Evolutionary conservation across 495 filamentous ascomycete species (phyloP), one percentile per base, ranked within the genome.

Genomic region (Geoglossum glabrum): DNA sequence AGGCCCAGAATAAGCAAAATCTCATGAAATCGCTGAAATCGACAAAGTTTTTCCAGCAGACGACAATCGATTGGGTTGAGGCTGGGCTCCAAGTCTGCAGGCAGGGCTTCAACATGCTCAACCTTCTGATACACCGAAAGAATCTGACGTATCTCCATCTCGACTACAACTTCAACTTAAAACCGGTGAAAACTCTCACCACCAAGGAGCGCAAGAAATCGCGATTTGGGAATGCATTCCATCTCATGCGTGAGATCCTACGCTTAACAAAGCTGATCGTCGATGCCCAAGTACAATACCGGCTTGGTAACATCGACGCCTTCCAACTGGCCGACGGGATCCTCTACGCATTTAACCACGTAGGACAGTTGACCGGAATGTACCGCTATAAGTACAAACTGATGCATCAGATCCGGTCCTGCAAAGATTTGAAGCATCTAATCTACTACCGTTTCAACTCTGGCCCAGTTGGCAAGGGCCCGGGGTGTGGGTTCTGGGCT

Each of bases 351-450:
- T 97, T 99, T 76, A 99, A 99, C 72, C 93, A 99, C 64, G 93
- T 99, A 58, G 93, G 93, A 54, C 93, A 99, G 71, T 74, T 99
- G 55, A 99, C 93, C 27, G 93, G 93, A 64, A 99, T 99, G 93
- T 99, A 99, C 72, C 86, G 93, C 28, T 99, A 99, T 79, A 99
- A 99, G 76, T 99, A 99, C 74, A 99, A 99, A 74, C 78, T 99
- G 36, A 99, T 99, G 93, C 93, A 99, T 69, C 93, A 99, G 71
- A 97, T 99, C 64, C 88, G 93, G 51, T 92, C 93, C 1, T 99
- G 93, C 74, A 99, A 99, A 68, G 93, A 99, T 71, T 71, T 99
- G 65, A 99, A 99, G 79, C 93, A 99, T 79, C 68, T 99, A 55
- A 96, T 99, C 61, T 99, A 99, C 73, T 96, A 99, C 68, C 86